Base-by-base conservation (phyloP, 192 early-diverging fungal genomes). In the Thoreauomyces humboldtii region DNA sequence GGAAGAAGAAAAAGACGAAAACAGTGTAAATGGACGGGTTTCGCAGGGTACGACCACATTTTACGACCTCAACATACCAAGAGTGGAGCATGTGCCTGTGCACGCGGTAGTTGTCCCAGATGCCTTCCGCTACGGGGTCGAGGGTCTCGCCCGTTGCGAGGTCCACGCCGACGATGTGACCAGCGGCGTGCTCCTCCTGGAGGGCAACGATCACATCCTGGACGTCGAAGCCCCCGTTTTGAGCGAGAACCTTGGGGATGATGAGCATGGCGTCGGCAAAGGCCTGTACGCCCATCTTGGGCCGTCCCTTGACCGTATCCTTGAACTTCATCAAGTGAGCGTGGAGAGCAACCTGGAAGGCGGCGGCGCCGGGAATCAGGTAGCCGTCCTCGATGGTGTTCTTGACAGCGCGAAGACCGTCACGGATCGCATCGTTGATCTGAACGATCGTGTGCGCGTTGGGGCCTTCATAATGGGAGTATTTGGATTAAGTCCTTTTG, bases 21-120 rank as follows among this genome's bases (percentile, higher is more conserved):
- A 17, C 38, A 41, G 17, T 17, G 11, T 17, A 41, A 41, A 41
- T 41, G 38, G n/a, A n/a, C n/a, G n/a, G n/a, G n/a, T n/a, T n/a
- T n/a, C n/a, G 11, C 41, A 11, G 41, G 11, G 25, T 22, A 14
- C 47, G 25, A 7, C 47, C 9, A 3, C 33, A 2, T 2, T 19
- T 5, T 3, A 41, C 21, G 31, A 34, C 1, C 0, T 52, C 27
- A 54, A 36, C 71, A 41, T 81, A 89, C 80, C 90, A 93, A 68
- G 92, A 96, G 73, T 98, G 91, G 52, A 99, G 81, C 91, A 97
- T 88, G 73, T 98, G 92, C 33, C 94, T 84, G 60, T 93, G 81
- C 42, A 99, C 97, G 41, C 95, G 89, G 83, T 98, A 98, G 81
- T 98, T 98, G 74, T 98, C 94, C 91, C 91, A 97, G 57, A 99